Base-by-base conservation (phyloP, 768 basidiomycete species). In the Naganishia vaughanmartiniae region DNA sequence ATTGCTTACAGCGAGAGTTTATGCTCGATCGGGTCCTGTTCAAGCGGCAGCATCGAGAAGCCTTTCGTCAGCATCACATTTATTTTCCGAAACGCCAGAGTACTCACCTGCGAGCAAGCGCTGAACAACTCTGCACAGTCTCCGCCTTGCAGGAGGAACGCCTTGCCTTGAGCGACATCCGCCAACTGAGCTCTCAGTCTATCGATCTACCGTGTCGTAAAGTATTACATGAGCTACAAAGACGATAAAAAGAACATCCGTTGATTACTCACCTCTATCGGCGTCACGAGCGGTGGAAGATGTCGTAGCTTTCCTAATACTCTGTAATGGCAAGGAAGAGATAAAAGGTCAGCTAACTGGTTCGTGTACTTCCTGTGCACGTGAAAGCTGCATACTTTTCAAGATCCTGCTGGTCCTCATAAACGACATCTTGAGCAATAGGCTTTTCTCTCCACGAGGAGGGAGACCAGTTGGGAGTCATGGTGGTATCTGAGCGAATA, bases 81-180 rank as follows among this genome's bases (percentile, higher is more conserved):
- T 15, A 4, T 31, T 17, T 19, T 56, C n/a, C 17, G 31, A n/a
- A 31, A 1, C 54, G 30, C 15, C 3, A 26, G 5, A 55, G 28
- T 46, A 84, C 86, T 75, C 78, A 91, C 91, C 72, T 91, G 87
- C 0, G 90, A 92, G 79, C 92, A 93, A 0, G 91, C 92, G 75
- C 91, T 89, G 76, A 95, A 94, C 79, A 91, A 90, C 81, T 94
- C 92, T n/a, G 92, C 93, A 76, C 96, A 99, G 77, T 99, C 96
- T 1, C 96, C 96, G 0, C 96, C 96, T 72, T 99, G 96, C 2
- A 99, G 85, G 45, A 99, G 84, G 82, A 99, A 98, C 0, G 92
- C 93, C 76, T 94, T 87, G 72, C 92, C 91, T 24, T 85, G 85
- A 74, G 96, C 90, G 2, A 94, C 93, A 42, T 87, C 87, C 39